These are phyloP conservation scores for Nephromyces sp. DNA, from an alignment of 169 alveolate species.

Conservation along the genomic window DNA sequence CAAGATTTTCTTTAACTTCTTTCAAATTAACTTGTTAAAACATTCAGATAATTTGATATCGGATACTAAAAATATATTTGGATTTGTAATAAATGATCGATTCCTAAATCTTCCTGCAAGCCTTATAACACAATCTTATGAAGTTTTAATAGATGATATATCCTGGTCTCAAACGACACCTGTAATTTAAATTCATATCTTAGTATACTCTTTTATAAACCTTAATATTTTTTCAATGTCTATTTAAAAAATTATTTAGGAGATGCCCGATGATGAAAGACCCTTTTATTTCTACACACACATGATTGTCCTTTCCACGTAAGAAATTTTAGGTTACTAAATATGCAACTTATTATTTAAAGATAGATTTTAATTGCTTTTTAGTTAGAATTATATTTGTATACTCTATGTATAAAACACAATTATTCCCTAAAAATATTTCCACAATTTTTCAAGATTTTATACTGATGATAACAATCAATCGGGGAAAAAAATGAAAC, in stretches of 20 bases:
- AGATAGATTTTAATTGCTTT: too few relatives aligned
- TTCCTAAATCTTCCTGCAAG: not conserved
- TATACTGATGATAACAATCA: too few relatives aligned
- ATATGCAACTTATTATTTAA: too few relatives aligned
- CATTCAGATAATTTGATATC: too few relatives aligned
- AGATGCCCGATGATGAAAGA: not conserved
- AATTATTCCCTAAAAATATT: too few relatives aligned
- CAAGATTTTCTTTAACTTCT: too few relatives aligned
- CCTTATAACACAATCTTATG: not conserved
- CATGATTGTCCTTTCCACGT: not conserved
- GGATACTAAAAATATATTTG: not conserved
- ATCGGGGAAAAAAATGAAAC: too few relatives aligned
- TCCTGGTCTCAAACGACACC: not conserved
- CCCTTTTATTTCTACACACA: not conserved
- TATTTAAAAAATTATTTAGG: not conserved
- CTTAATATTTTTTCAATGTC: not conserved
- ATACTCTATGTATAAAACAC: too few relatives aligned
- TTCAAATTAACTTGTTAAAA: too few relatives aligned
- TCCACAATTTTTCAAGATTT: too few relatives aligned
- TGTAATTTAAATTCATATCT: not conserved
- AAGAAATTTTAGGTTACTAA: too few relatives aligned
- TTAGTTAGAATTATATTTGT: too few relatives aligned
- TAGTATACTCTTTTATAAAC: not conserved
- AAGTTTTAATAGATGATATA: not conserved
- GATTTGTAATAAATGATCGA: not conserved